phyloP scores from a whole-genome alignment of 148 eudicot genomes.

The Hydrangea macrophylla region DNA sequence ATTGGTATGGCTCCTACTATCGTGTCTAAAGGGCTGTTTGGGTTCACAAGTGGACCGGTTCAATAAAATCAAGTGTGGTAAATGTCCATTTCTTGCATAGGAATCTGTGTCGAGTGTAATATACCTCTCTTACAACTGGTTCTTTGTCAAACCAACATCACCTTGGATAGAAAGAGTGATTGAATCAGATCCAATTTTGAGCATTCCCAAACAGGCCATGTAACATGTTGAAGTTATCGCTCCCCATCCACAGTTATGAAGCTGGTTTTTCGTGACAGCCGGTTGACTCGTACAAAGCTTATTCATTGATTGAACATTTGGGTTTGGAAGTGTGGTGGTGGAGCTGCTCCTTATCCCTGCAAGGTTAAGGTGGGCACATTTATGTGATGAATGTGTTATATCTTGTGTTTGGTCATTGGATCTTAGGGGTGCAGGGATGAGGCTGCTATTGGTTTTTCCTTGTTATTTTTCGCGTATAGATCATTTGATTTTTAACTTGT shows the following conservation, averaged over 20 bases:
- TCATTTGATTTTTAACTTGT: conserved; percentile 7
- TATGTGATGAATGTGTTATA: conserved; percentile 63
- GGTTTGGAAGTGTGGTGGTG: conserved; percentile 53
- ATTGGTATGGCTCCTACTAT: conserved; percentile 43
- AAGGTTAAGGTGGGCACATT: conserved; percentile 98
- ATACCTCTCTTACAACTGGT: too few relatives aligned
- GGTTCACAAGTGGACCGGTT: too few relatives aligned
- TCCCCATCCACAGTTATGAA: conserved; percentile 82
- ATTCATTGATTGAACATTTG: conserved; percentile 39
- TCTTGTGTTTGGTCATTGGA: conserved; percentile 59
- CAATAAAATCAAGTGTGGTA: too few relatives aligned
- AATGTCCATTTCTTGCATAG: too few relatives aligned
- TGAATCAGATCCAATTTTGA: too few relatives aligned
- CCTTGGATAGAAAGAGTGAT: too few relatives aligned
- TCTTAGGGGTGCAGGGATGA: conserved; percentile 82
- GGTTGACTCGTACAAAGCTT: conserved; percentile 67
- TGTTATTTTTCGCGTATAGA: not conserved
- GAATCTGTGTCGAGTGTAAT: too few relatives aligned
- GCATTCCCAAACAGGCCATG: too few relatives aligned
- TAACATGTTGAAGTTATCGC: conserved; percentile 45
- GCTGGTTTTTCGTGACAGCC: conserved; percentile 81
- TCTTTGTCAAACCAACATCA: too few relatives aligned
- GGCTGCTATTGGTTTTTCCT: conserved; percentile 43
- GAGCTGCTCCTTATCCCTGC: conserved; percentile 98
- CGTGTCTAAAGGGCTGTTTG: too few relatives aligned